Conservation (phyloP, 495 filamentous ascomycete genomes). For the Neurospora cerealis region DNA sequence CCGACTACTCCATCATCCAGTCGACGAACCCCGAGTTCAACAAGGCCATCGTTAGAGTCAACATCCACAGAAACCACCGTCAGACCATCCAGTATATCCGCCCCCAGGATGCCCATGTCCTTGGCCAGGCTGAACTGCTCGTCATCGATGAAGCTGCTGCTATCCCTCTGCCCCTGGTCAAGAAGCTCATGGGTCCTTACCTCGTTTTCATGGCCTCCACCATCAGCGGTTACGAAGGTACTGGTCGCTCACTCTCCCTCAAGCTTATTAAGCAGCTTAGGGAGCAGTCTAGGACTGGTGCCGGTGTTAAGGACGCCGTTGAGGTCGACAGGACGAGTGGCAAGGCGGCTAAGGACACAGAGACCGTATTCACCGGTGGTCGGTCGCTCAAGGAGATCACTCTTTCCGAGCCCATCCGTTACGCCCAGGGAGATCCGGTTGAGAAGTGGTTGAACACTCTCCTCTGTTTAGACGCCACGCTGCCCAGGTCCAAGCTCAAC, state of each 20-base stretch:
- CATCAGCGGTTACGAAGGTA: slow-evolving; percentile 98
- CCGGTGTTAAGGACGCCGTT: slow-evolving; percentile 44
- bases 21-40: slow-evolving; percentile 98
- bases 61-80: slow-evolving; percentile 87
- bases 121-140: slow-evolving; percentile 91
- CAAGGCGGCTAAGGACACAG: slow-evolving; percentile 52
- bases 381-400: slow-evolving; percentile 89
- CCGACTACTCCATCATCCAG: slow-evolving; percentile 96
- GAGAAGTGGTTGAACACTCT: slow-evolving; percentile 96
- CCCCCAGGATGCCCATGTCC: slow-evolving; percentile 86
- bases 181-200: slow-evolving; percentile 95
- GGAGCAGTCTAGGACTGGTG: slow-evolving; percentile 66
- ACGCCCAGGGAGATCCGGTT: slow-evolving; percentile 80
- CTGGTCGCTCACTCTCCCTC: slow-evolving; percentile 84
- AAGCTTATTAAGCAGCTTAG: slow-evolving; percentile 97
- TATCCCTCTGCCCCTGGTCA: slow-evolving; percentile 85
- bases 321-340: slow-evolving; percentile 66
- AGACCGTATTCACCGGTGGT: slow-evolving; percentile 49
- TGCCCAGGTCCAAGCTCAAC: slow-evolving; percentile 65
- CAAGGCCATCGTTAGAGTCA: slow-evolving; percentile 95
- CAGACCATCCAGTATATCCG: slow-evolving; percentile 99
- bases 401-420: slow-evolving; percentile 86
- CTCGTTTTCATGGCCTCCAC: slow-evolving; percentile 99
- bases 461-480: slow-evolving; percentile 83
- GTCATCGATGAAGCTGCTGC: slow-evolving; percentile 98